Evolutionary conservation across 139 green algal species (phyloP), one percentile per base, ranked within the genome.

Genomic region (Chlorella sp.): DNA sequence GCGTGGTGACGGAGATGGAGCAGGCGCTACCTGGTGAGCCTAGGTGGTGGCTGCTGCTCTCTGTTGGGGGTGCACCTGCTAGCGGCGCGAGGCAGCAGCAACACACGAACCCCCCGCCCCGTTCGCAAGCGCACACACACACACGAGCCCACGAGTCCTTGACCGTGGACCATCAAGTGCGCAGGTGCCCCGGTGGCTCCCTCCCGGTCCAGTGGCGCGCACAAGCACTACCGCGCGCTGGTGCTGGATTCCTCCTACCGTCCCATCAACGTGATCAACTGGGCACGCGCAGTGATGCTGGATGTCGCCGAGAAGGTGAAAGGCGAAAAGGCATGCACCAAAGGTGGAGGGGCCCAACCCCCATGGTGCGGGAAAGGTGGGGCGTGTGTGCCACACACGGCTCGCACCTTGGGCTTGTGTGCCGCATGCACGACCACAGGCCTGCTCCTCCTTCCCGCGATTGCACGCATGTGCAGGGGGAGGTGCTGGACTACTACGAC

Each of bases 201-300:
- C n/a, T n/a, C n/a, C n/a, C n/a, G n/a, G n/a, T n/a, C n/a, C n/a
- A n/a, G n/a, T n/a, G n/a, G n/a, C n/a, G n/a, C n/a, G n/a, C n/a
- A n/a, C n/a, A n/a, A n/a, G 42, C 42, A 55, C 42, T 17, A 55
- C 42, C 42, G 42, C 42, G 70, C 70, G 6, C 62, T 83, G 23
- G 64, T 83, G 61, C 68, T 83, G 29, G 77, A 83, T 51, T 71
- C 49, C 51, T 23, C 67, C 24, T 83, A 83, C 62, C 72, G 75
- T 4, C 78, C 78, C 27, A 70, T 84, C 31, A 84, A 84, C 55
- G 74, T 80, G 20, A 35, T 84, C 22, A 65, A 17, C 31, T 84
- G 78, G 78, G 36, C 69, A 36, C 74, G 67, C 34, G 78, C 78
- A 5, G 74, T 84, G 24, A 75, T 73, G 62, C 79, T 84, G 78